Percentiles rank a stretch among this genome's conserved stretches.
Conservation (phyloP, 2,329 filamentous ascomycete species). For the Dactylellina leptospora region DNA sequence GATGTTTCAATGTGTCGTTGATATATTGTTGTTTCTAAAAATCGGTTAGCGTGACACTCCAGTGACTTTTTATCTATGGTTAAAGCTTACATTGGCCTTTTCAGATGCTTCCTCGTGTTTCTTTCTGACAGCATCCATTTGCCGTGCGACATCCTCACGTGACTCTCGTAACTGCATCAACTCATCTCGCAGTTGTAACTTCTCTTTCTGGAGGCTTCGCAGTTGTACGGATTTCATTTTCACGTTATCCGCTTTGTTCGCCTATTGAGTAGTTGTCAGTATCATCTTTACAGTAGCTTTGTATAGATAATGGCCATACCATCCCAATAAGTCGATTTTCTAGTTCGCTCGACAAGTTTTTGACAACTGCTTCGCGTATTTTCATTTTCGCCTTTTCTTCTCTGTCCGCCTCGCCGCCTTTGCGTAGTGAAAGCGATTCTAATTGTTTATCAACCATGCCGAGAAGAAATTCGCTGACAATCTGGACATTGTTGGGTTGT, state of each 20-base stretch:
- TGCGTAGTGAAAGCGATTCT: conserved; percentile 35
- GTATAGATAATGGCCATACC: conserved; percentile 34
- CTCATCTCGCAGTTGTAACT: conserved; percentile 54
- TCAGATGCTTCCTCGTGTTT: conserved; percentile 54
- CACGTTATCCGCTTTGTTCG: conserved; percentile 46
- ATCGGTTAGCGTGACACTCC: conserved; percentile 3
- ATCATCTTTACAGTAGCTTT: background rate
- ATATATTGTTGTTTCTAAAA: conserved; percentile 48
- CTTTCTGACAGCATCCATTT: conserved; percentile 56
- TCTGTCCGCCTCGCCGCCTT: conserved; percentile 32
- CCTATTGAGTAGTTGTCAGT: conserved; percentile 7
- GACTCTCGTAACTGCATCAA: conserved; percentile 54
- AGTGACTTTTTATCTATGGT: background rate
- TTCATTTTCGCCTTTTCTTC: conserved; percentile 52
- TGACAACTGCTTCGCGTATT: conserved; percentile 51
- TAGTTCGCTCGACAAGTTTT: conserved; percentile 55
- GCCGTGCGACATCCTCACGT: conserved; percentile 54
- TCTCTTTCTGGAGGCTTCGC: conserved; percentile 46
- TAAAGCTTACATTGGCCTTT: conserved; percentile 52
- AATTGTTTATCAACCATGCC: conserved; percentile 45
- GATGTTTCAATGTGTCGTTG: conserved; percentile 37
- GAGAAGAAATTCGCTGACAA: conserved; percentile 31
- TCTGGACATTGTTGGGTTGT: conserved; percentile 42
- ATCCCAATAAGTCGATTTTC: conserved; percentile 54
- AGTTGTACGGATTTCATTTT: conserved; percentile 47